Base-by-base conservation (phyloP, 2,329 filamentous ascomycete genomes). In the Paramyrothecium roridum region DNA sequence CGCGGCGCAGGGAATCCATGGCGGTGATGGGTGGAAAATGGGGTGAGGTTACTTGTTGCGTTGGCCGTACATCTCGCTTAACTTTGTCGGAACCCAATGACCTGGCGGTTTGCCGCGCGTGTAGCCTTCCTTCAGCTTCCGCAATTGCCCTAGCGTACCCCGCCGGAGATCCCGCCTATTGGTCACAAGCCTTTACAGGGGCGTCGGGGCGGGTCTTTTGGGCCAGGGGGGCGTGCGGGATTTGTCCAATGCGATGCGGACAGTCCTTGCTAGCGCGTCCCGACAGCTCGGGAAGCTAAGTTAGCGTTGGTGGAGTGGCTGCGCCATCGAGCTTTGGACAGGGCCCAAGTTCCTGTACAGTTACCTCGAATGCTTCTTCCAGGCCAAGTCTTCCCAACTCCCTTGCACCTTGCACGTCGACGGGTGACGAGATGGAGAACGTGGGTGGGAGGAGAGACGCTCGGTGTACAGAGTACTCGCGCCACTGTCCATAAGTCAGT, bases 261-360 rank as follows among this genome's bases (percentile, higher is more conserved):
- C 56, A 54, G 45, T 54, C 43, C 61, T 58, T 48, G 63, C 66
- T 73, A 73, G 71, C 65, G 68, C 59, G 64, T 66, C 67, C 66
- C 71, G 71, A 62, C 66, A 71, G 60, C 60, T 61, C 70, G 71
- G 71, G 67, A 71, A 62, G 64, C 70, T 65, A 70, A 63, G 53
- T 52, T 55, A 60, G 61, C 51, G 61, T n/a, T 58, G 58, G 52
- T 37, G 63, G 57, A 60, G 55, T 51, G 56, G 21, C 57, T 57
- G 54, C 43, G 40, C 55, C 54, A 54, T 68, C 61, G 71, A 52
- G 70, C 69, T 70, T 54, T 61, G 57, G 55, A 23, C 22, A 43
- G 37, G 37, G n/a, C 37, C 4, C 7, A 19, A 6, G 26, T 30
- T 6, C n/a, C 26, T 30, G 26, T 30, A 30, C 26, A 30, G 26